Percentiles rank a stretch among this genome's conserved stretches.
Conservation (phyloP, 2,329 filamentous ascomycete species). For the Seiridium cupressi region DNA sequence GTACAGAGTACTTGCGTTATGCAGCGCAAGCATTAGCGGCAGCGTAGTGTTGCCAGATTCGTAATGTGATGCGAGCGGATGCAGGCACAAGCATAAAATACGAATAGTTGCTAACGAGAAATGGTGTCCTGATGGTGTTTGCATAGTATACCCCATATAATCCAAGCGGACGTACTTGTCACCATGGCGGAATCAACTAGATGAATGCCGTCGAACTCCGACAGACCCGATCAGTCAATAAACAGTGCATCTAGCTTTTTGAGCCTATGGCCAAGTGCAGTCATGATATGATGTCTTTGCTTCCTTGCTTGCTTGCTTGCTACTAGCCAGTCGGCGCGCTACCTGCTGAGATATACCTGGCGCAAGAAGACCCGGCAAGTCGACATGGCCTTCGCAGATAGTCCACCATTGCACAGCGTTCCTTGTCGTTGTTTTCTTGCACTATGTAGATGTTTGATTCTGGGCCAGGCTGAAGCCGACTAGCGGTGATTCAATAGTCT, state of each 20-base stretch:
- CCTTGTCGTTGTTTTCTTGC: background rate
- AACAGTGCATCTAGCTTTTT: background rate
- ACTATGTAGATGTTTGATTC: too few species aligned
- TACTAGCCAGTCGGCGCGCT: too few species aligned
- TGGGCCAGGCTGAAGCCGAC: background rate
- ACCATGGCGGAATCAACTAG: background rate
- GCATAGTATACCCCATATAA: background rate
- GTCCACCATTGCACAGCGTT: too few species aligned
- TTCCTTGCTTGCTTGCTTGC: too few species aligned
- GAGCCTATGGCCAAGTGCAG: background rate
- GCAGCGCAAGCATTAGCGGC: background rate
- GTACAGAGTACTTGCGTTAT: background rate
- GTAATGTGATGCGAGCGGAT: conserved; percentile 3
- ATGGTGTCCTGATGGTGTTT: background rate
- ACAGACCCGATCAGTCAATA: background rate
- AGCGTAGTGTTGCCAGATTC: background rate
- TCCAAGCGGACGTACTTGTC: background rate
- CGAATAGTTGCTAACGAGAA: background rate
- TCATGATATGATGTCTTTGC: background rate
- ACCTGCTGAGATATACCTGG: too few species aligned
- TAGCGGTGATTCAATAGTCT: background rate
- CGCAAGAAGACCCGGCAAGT: too few species aligned
- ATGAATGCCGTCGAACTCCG: background rate
- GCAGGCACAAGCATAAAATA: background rate
- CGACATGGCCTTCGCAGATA: too few species aligned